Conservation (phyloP, 176 grass and related monocot genomes). For the Bonia amplexicaulis region DNA sequence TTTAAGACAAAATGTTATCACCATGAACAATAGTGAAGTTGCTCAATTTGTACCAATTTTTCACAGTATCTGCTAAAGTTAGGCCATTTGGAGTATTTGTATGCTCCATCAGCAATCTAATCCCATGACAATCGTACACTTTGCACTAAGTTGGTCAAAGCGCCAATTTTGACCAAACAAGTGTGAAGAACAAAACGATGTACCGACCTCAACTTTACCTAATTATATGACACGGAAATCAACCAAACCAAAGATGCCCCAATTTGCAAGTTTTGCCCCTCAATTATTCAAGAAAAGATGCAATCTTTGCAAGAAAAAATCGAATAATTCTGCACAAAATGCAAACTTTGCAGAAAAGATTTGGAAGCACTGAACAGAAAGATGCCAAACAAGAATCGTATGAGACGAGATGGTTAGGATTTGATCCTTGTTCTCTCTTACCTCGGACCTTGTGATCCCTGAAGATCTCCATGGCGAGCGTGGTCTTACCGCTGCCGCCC, state of each 20-base stretch:
- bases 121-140: neutral
- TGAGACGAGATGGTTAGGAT: slow-evolving; percentile 4
- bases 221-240: slow-evolving; percentile 24
- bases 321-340: slow-evolving; percentile 3
- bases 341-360: neutral
- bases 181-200: slow-evolving; percentile 18
- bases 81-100: neutral
- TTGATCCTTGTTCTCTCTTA: slow-evolving; percentile 21
- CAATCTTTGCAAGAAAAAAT: neutral
- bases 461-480: slow-evolving; percentile 88
- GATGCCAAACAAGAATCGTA: neutral
- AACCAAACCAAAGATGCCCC: slow-evolving; percentile 23
- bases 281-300: slow-evolving; percentile 12
- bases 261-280: neutral
- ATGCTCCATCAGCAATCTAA: slow-evolving; percentile 21
- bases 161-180: slow-evolving; percentile 54
- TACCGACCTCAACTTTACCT: slow-evolving; percentile 27
- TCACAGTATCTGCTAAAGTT: neutral
- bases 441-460: slow-evolving; percentile 75
- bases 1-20: neutral
- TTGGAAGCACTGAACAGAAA: neutral
- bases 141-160: slow-evolving; percentile 37
- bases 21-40: neutral
- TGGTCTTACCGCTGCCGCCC: slow-evolving; percentile 97
- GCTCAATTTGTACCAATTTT: neutral